Percentiles rank a stretch among this genome's conserved stretches.
These are phyloP conservation scores for Cyclocybe cylindracea DNA, from an alignment of 768 basidiomycete species.

Conservation along the genomic window DNA sequence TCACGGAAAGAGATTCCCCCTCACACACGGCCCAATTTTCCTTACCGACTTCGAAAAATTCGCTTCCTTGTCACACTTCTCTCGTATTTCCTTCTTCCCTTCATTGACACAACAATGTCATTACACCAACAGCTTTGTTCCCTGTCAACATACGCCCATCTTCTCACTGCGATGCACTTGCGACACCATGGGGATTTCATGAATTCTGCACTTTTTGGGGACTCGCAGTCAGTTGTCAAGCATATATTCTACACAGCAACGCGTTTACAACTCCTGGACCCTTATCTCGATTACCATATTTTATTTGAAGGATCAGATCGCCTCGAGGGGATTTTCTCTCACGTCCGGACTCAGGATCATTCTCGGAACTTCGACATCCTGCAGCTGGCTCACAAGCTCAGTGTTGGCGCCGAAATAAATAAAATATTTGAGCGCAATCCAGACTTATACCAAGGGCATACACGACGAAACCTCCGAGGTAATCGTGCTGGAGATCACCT, in stretches of 20 bases:
- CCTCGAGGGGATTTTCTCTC: conserved; percentile 27
- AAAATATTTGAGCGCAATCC: conserved; percentile 13
- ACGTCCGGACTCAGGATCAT: conserved; percentile 16
- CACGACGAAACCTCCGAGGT: conserved; percentile 4
- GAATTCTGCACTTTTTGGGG: conserved; percentile 21
- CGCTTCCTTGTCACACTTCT: conserved; percentile 12
- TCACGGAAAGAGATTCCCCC: not conserved
- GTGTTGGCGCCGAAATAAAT: conserved; percentile 17
- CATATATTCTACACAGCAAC: conserved; percentile 31
- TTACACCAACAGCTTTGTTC: conserved; percentile 27
- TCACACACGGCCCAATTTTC: not conserved
- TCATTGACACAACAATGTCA: conserved; percentile 20
- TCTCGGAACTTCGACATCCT: conserved; percentile 15
- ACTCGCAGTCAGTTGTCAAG: conserved; percentile 36
- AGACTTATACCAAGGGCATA: conserved; percentile 13
- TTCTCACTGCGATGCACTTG: conserved; percentile 13
- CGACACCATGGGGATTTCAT: conserved; percentile 18
- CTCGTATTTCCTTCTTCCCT: conserved; percentile 21
- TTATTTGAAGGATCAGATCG: conserved; percentile 34
- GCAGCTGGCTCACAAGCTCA: conserved; percentile 17
- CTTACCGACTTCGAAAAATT: conserved; percentile 7
- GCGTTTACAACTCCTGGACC: conserved; percentile 24
- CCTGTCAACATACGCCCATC: conserved; percentile 29
- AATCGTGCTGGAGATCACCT: conserved; percentile 18
- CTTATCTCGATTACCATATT: conserved; percentile 24